Conservation (phyloP, 2,329 filamentous ascomycete species). For the Rachicladosporium sp. region DNA sequence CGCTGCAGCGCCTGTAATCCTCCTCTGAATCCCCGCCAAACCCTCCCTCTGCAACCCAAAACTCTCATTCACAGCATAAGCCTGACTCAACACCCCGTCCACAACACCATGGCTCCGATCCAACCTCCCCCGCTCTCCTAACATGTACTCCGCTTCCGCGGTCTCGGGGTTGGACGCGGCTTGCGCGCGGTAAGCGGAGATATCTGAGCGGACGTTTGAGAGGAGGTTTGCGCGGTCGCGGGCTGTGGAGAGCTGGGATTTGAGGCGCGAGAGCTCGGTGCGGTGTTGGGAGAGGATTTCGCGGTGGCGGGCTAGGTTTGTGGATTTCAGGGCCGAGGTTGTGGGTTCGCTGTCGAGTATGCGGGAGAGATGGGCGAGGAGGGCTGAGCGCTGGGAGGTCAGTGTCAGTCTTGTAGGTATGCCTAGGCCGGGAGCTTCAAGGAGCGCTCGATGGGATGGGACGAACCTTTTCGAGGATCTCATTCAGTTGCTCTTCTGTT, state of each 20-base stretch:
- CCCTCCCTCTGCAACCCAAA: constrained; percentile 82
- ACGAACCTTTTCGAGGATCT: constrained; percentile 67
- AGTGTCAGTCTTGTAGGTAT: constrained; percentile 7
- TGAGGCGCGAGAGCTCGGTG: constrained; percentile 66
- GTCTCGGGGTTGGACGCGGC: constrained; percentile 52
- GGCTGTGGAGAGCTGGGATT: constrained; percentile 58
- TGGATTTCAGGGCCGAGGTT: constrained; percentile 90
- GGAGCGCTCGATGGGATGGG: not conserved
- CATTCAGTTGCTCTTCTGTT: constrained; percentile 70
- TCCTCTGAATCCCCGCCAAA: constrained; percentile 73
- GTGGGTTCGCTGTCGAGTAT: constrained; percentile 90
- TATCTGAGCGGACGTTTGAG: constrained; percentile 81
- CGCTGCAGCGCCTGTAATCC: constrained; percentile 79
- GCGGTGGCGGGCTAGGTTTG: constrained; percentile 81
- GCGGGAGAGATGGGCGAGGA: constrained; percentile 71
- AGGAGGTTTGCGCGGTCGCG: constrained; percentile 84
- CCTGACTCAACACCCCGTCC: constrained; percentile 84
- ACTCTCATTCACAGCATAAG: constrained; percentile 90
- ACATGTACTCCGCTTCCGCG: constrained; percentile 92
- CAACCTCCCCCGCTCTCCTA: constrained; percentile 72
- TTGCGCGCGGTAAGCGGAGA: constrained; percentile 66
- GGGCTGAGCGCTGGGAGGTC: constrained; percentile 57
- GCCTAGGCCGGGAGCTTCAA: constrained; percentile 6
- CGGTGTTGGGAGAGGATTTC: constrained; percentile 82
- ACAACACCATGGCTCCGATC: constrained; percentile 84